Base-by-base conservation (phyloP, 176 grass and related monocot genomes). In the Hyparrhenia diplandra region DNA sequence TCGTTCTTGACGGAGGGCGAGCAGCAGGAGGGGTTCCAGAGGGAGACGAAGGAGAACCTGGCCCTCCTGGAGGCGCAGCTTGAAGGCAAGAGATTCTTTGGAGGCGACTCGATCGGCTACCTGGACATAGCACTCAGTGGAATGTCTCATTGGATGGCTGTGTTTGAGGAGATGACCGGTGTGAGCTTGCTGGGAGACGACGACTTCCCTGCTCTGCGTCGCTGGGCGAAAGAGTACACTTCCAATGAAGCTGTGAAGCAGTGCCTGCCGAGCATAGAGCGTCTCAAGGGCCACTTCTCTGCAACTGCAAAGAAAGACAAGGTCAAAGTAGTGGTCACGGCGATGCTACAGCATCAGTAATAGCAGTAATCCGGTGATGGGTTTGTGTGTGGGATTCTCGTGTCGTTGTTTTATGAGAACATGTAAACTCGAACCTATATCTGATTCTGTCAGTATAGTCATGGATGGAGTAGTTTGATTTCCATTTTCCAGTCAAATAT, bases 11-110 rank as follows among this genome's bases (percentile, higher is more conserved):
- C 84, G 0, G 87, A 74, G 6, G 84, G 84, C 8, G 76, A 86
- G 30, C 31, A 1, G 49, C 79, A 80, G 57, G 23, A 78, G 29
- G 71, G 4, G 4, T 78, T 74, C 46, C 18, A 85, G 9, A 49
- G 21, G 16, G 64, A 89, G 47, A 69, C 81, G 21, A 85, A 82
- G 80, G 71, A 69, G 63, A 78, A 58, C 71, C 84, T 93, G 12
- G 3, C n/a, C 24, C 85, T 67, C 13, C 80, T 93, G 13, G 80
- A 87, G 60, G 71, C 29, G 13, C 83, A 87, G 35, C 87, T 93
- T 7, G 39, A 85, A 2, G 76, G 76, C 12, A 93, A 83, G 81
- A 85, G 47, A 21, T 90, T 90, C 61, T 93, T 93, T 43, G 78
- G 85, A 9, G 91, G 85, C 1, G 85, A 85, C 9, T 13, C 49